These are phyloP conservation scores for Staphylotrichum tortipilum DNA, from an alignment of 495 filamentous ascomycete species.

Conservation along the genomic window DNA sequence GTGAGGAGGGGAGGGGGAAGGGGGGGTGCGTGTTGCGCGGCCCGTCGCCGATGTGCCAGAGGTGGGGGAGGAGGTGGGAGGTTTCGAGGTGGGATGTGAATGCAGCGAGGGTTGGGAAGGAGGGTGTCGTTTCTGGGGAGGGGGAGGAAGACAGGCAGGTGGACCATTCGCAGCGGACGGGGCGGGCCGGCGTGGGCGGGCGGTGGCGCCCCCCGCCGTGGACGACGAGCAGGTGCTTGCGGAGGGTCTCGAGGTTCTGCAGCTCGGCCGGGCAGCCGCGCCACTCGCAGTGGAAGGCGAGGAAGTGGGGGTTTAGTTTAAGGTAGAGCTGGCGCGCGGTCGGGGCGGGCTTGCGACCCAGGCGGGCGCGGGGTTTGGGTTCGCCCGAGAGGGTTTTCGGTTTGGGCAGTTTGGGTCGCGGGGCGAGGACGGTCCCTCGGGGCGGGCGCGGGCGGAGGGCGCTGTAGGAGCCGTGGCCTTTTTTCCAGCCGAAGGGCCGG, in stretches of 20 bases:
- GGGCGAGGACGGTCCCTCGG: no score
- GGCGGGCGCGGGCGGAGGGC: neutral
- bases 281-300: conserved; percentile 31
- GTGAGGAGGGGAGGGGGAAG: neutral
- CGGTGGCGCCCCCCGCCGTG: no score
- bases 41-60: conserved; percentile 62
- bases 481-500: conserved; percentile 22
- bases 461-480: conserved; percentile 15
- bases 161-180: conserved; percentile 28
- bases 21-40: conserved; percentile 27
- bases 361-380: conserved; percentile 14
- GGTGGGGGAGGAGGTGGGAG: conserved; percentile 48
- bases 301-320: conserved; percentile 17
- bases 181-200: neutral
- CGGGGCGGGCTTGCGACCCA: conserved; percentile 14
- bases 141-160: no score
- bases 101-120: conserved; percentile 24
- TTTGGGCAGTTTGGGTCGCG: conserved; percentile 12
- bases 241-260: conserved; percentile 64
- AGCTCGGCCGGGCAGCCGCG: conserved; percentile 54
- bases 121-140: no score
- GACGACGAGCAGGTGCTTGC: conserved; percentile 55
- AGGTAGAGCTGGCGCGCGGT: conserved; percentile 20
- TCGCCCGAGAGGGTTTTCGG: conserved; percentile 11
- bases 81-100: conserved; percentile 55